Evolutionary conservation across 176 grass and related monocot genomes (phyloP).

Genomic region (Aegilops tauschii): DNA sequence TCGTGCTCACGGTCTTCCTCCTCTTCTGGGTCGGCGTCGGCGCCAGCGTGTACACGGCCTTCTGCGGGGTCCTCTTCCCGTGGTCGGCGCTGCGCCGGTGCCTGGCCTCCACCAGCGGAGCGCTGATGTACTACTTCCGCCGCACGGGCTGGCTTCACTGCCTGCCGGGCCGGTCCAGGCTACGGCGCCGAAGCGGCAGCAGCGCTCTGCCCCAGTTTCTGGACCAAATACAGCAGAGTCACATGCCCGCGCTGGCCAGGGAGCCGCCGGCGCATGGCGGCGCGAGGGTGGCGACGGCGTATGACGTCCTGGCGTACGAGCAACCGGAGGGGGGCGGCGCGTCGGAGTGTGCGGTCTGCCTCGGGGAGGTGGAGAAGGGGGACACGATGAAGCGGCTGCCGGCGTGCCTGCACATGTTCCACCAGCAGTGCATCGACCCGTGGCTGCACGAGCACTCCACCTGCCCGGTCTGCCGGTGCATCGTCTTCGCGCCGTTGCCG

Average conservation of each 20-base stretch:
- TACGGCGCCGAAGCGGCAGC: background rate
- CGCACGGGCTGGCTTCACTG: too few relatives aligned
- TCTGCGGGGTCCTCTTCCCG: background rate
- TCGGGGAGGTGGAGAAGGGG: background rate
- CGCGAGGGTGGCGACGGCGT: background rate
- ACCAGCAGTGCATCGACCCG: background rate
- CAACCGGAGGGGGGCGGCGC: background rate
- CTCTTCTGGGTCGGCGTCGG: slow-evolving; percentile 11
- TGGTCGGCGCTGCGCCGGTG: background rate
- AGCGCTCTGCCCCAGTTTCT: background rate
- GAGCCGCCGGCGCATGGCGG: background rate
- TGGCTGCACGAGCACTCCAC: background rate
- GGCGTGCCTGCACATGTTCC: background rate
- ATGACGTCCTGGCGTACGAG: background rate
- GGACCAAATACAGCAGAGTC: background rate
- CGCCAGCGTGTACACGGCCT: background rate
- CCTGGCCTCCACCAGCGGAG: background rate
- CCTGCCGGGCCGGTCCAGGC: background rate
- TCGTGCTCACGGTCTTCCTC: background rate
- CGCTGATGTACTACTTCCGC: background rate
- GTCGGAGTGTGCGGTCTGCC: background rate
- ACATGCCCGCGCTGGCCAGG: background rate
- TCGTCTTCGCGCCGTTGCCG: background rate
- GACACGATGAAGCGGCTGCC: background rate
- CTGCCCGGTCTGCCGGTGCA: background rate